Evolutionary conservation across 495 filamentous ascomycete genomes (phyloP).

Genomic region (Diplogelasinospora grovesii): DNA sequence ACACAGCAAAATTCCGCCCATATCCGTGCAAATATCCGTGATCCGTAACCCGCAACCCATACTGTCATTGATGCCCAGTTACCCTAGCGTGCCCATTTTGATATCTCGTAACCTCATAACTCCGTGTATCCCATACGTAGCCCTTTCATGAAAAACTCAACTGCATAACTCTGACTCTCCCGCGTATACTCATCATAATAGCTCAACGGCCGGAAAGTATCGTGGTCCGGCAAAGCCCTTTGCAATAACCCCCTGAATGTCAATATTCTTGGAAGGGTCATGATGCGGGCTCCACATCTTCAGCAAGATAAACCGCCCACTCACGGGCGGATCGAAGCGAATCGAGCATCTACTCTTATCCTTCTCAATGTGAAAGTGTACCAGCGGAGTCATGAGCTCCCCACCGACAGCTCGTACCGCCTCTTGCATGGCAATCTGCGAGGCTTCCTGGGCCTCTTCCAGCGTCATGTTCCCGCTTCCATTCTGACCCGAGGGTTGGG

Average conservation of each 20-base stretch:
- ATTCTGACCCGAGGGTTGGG: not conserved
- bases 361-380: conserved; percentile 70
- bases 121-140: not conserved
- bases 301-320: conserved; percentile 70
- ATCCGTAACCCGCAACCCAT: too few species aligned
- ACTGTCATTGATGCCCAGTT: too few species aligned
- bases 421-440: conserved; percentile 47
- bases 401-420: conserved; percentile 48
- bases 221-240: conserved; percentile 78
- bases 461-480: conserved; percentile 35
- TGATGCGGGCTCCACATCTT: conserved; percentile 76
- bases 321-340: conserved; percentile 83
- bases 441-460: conserved; percentile 44
- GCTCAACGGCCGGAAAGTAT: conserved; percentile 50
- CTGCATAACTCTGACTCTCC: not conserved
- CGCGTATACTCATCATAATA: conserved; percentile 1
- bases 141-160: not conserved
- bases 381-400: conserved; percentile 60
- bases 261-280: conserved; percentile 58
- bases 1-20: too few species aligned
- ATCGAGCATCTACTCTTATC: conserved; percentile 80
- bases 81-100: too few species aligned
- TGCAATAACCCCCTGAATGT: conserved; percentile 74
- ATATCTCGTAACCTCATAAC: too few species aligned
- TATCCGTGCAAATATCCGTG: too few species aligned